These are phyloP conservation scores for Tulasnella calospora DNA, from an alignment of 768 basidiomycete genomes.

Conservation along the genomic window DNA sequence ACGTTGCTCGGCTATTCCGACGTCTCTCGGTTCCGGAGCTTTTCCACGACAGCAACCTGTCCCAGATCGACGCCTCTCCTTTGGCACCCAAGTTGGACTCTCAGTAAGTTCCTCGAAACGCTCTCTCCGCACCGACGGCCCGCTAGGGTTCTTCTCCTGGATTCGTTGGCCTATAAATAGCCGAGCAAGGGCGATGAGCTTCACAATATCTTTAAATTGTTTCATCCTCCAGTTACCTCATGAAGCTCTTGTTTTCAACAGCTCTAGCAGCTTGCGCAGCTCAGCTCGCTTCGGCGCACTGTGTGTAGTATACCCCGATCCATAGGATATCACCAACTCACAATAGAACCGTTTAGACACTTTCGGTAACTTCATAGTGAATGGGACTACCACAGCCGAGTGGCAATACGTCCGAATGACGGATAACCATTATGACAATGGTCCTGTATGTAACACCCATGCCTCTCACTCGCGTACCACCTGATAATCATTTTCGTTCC, in stretches of 20 bases:
- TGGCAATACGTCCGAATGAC: conserved; percentile 25
- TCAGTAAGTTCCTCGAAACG: background rate
- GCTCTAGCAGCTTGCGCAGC: background rate
- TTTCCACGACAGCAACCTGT: background rate
- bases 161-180: background rate
- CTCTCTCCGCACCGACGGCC: background rate
- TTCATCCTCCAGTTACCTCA: background rate
- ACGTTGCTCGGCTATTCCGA: background rate
- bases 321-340: background rate
- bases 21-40: background rate
- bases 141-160: background rate
- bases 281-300: background rate
- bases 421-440: conserved; percentile 15
- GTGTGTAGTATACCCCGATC: background rate
- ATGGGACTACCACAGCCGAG: conserved; percentile 11
- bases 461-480: background rate
- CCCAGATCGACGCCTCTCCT: background rate
- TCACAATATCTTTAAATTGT: background rate
- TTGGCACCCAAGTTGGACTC: background rate
- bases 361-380: conserved; percentile 9
- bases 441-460: conserved; percentile 7
- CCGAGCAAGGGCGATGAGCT: background rate
- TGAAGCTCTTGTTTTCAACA: background rate
- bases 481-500: background rate
- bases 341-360: background rate